Base-by-base conservation (phyloP, 495 filamentous ascomycete species). In the Trypethelium eluteriae region DNA sequence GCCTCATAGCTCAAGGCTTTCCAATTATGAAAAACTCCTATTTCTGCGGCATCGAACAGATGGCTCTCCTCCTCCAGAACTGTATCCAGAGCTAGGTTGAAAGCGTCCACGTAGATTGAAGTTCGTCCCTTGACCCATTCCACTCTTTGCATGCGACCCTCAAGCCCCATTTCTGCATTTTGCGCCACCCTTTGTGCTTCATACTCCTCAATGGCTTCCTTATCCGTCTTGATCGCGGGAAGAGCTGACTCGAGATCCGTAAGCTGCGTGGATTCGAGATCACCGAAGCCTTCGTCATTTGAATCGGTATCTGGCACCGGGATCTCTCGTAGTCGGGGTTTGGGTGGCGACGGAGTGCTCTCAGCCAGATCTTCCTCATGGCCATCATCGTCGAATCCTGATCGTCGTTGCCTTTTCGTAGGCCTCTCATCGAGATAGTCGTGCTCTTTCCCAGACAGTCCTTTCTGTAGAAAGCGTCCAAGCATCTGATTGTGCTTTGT, bases 31-130 rank as follows among this genome's bases (percentile, higher is more conserved):
- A 98, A 97, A 0, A 97, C 83, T 53, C 82, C 78, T 75, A 84
- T 85, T 75, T 98, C 94, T 16, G 86, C 86, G 69, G 85, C 84
- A 71, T 91, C 83, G 74, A 98, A 98, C 12, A 98, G 79, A 74
- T 96, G 91, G 2, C 85, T 81, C 73, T 98, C 94, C 59, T 97
- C 93, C 61, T 89, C 87, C 4, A 98, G 79, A 32, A 98, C 93
- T 2, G 92, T 98, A 67, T 92, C 87, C 53, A 98, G 81, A 18
- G 93, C 92, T 16, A 97, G 79, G 75, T 96, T 96, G 82, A 98
- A 98, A 25, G 93, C 94, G 76, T 98, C 93, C 16, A 97, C 92
- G 70, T 98, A 98, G 64, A 98, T 92, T 3, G 94, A 98, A 70
- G 87, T 96, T 72, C 80, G 84, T 3, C 86, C 86, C 62, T 78